phyloP scores from a whole-genome alignment of 75 land plant genomes.

The Sequoiadendron giganteum region DNA sequence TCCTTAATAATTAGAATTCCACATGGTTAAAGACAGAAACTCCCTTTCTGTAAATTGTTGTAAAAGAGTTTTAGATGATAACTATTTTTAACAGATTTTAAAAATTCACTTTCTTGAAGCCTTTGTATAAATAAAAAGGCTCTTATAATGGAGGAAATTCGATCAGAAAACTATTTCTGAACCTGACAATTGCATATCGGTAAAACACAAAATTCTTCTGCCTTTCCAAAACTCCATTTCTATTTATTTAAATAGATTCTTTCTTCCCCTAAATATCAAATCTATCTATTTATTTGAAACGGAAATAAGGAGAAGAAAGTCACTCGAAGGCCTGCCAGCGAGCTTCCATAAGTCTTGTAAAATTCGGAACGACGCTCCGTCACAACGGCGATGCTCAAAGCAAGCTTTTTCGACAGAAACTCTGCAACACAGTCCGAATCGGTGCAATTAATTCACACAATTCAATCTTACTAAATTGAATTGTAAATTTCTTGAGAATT shows the following conservation, averaged over 20 bases:
- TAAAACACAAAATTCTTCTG: no score
- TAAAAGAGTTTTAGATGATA: no score
- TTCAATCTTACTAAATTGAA: background rate
- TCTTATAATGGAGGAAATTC: no score
- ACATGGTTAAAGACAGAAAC: background rate
- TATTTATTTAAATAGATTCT: no score
- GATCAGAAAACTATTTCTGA: no score
- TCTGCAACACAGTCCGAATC: slow-evolving; percentile 31
- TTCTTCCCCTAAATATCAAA: no score
- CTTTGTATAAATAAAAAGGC: no score
- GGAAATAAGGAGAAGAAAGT: background rate
- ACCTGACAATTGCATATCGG: background rate
- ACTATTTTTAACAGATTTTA: no score
- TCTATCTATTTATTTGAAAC: no score
- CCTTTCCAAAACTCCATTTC: no score
- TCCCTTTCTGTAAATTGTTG: background rate
- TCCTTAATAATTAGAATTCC: background rate
- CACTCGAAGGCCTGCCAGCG: slow-evolving; percentile 84
- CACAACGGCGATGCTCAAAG: slow-evolving; percentile 41
- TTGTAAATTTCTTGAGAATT: no score
- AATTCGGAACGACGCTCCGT: slow-evolving; percentile 45
- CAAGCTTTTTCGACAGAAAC: slow-evolving; percentile 65
- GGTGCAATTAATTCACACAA: background rate
- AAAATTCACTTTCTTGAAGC: no score
- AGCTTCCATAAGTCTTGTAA: slow-evolving; percentile 74